Evolutionary conservation across 2,329 filamentous ascomycete genomes (phyloP).

Genomic region (Fusarium compactum): DNA sequence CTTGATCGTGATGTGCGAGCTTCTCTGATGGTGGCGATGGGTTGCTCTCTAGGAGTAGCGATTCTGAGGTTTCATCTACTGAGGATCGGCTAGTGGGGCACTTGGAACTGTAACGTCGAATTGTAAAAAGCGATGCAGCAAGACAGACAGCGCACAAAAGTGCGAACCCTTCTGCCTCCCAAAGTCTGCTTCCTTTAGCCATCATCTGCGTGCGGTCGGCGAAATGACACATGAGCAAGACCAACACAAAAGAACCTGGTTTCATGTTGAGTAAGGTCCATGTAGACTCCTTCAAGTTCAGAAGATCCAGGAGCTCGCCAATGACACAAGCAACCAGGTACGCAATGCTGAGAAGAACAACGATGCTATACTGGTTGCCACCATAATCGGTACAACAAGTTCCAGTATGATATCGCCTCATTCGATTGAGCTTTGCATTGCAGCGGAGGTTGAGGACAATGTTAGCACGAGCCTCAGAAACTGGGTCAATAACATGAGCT

Average conservation of each 20-base stretch:
- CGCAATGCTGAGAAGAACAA: conserved; percentile 34
- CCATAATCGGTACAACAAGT: conserved; percentile 67
- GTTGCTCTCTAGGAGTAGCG: background rate
- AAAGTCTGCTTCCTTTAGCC: conserved; percentile 37
- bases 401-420: conserved; percentile 55
- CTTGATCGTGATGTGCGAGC: background rate
- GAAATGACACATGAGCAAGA: conserved; percentile 43
- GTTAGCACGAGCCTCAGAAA: conserved; percentile 49
- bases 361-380: conserved; percentile 8
- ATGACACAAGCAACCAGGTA: conserved; percentile 32
- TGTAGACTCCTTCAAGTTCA: background rate
- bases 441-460: conserved; percentile 66
- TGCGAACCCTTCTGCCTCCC: conserved; percentile 30
- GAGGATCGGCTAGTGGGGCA: accelerated
- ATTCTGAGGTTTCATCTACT: background rate
- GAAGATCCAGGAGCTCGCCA: conserved; percentile 25
- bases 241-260: conserved; percentile 36
- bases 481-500: conserved; percentile 48
- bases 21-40: no score
- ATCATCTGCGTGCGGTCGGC: conserved; percentile 48
- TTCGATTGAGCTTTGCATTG: conserved; percentile 54
- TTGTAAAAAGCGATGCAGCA: conserved; percentile 6
- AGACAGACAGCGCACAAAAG: conserved; percentile 9
- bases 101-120: conserved; percentile 7
- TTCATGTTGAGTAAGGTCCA: conserved; percentile 37